phyloP scores from a whole-genome alignment of 768 basidiomycete species.

The Suillus sp. region DNA sequence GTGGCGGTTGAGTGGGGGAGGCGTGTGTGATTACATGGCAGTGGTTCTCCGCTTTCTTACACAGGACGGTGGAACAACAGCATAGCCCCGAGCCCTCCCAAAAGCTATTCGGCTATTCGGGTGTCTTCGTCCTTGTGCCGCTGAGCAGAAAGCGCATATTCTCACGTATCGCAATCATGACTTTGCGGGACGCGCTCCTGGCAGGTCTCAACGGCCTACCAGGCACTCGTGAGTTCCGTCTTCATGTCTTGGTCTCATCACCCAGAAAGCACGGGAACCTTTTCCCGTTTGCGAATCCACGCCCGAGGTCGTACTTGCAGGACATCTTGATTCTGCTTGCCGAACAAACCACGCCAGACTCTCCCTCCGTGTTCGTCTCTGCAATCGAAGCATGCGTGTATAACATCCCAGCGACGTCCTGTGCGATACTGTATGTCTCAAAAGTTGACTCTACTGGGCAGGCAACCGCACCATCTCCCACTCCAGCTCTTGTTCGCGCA shows the following conservation, averaged over 20 bases:
- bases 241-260: constrained; percentile 73
- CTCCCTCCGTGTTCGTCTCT: constrained; percentile 64
- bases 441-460: constrained; percentile 96
- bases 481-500: constrained; percentile 64
- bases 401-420: constrained; percentile 66
- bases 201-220: constrained; percentile 56
- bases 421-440: constrained; percentile 82
- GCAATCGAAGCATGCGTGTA: constrained; percentile 83
- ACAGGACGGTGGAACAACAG: not conserved
- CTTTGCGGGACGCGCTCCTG: constrained; percentile 65
- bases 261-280: constrained; percentile 67
- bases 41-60: not conserved
- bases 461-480: constrained; percentile 62
- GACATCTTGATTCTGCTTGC: constrained; percentile 78
- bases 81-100: not conserved
- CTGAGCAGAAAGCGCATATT: constrained; percentile 15
- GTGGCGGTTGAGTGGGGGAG: not conserved
- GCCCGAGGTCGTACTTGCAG: constrained; percentile 68
- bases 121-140: constrained; percentile 5
- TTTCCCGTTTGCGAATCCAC: constrained; percentile 73
- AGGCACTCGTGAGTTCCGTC: constrained; percentile 69
- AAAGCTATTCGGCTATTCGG: not conserved
- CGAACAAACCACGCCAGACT: constrained; percentile 52
- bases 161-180: constrained; percentile 36
- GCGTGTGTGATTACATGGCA: constrained; percentile 7